Percentiles rank a stretch among this genome's conserved stretches.
Conservation (phyloP, 2,329 filamentous ascomycete species). For the Sordariomycetes sp. region DNA sequence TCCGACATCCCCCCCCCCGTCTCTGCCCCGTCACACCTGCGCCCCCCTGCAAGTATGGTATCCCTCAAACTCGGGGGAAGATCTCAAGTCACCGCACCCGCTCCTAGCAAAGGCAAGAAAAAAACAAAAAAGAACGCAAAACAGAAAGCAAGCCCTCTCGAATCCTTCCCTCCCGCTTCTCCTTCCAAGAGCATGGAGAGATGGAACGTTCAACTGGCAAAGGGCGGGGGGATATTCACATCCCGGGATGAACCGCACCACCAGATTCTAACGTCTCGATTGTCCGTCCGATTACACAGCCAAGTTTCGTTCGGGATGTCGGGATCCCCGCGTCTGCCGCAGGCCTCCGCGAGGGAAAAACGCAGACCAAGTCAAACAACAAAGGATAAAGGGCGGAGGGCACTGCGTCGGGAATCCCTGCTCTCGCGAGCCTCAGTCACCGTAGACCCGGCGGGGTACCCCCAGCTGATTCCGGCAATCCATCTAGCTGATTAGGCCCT, state of each 20-base stretch:
- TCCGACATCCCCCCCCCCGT: not conserved
- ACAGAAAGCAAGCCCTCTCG: not conserved
- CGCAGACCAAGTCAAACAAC: too few relatives aligned
- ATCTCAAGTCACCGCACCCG: too few relatives aligned
- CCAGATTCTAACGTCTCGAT: not conserved
- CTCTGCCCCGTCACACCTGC: not conserved
- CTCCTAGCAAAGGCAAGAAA: too few relatives aligned
- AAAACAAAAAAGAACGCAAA: too few relatives aligned
- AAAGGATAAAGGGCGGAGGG: too few relatives aligned
- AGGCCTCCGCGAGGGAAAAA: too few relatives aligned
- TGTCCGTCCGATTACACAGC: too few relatives aligned
- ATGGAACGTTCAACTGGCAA: not conserved
- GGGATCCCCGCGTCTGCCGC: too few relatives aligned
- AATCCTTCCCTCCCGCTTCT: not conserved
- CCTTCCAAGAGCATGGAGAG: not conserved
- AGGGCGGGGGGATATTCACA: not conserved
- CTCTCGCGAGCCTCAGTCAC: too few relatives aligned
- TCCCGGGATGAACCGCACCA: too few relatives aligned
- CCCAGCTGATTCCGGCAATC: not conserved
- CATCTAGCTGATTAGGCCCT: constrained; percentile 22
- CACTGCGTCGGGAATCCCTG: not conserved
- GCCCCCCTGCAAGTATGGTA: not conserved
- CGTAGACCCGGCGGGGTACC: too few relatives aligned
- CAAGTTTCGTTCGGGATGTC: too few relatives aligned
- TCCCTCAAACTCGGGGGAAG: not conserved